These are phyloP conservation scores for Porphyridium purpureum DNA, from an alignment of 23 red algal species.

Conservation along the genomic window DNA sequence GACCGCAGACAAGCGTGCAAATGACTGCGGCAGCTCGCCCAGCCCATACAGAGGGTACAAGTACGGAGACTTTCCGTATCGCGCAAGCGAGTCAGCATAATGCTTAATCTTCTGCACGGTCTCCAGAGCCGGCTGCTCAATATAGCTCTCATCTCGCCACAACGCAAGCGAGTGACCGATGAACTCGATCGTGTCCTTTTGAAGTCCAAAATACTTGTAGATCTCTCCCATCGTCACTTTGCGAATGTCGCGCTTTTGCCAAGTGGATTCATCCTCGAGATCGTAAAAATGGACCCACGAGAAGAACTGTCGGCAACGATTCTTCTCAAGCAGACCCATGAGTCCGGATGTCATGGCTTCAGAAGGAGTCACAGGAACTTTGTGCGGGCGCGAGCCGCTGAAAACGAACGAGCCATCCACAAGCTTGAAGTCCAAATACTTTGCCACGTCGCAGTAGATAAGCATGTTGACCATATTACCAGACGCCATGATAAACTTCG, in stretches of 20 bases:
- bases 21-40: constrained; percentile 95
- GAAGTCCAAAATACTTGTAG: constrained; percentile 82
- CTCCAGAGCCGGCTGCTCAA: constrained; percentile 46
- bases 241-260: constrained; percentile 34
- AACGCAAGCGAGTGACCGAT: constrained; percentile 90
- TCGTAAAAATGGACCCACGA: constrained; percentile 60
- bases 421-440: constrained; percentile 94
- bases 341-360: constrained; percentile 89
- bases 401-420: constrained; percentile 93
- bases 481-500: constrained; percentile 93
- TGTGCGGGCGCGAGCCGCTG: constrained; percentile 63
- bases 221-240: constrained; percentile 72
- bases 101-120: constrained; percentile 69
- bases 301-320: constrained; percentile 94
- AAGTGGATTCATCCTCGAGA: constrained; percentile 29
- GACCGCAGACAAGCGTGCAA: constrained; percentile 85
- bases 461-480: constrained; percentile 79
- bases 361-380: constrained; percentile 68
- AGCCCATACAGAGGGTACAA: constrained; percentile 94
- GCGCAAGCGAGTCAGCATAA: constrained; percentile 74
- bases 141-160: constrained; percentile 78
- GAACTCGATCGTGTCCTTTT: constrained; percentile 68
- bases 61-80: constrained; percentile 77
- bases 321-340: constrained; percentile 93
- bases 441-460: constrained; percentile 53